A percentile compares a stretch with the other conserved stretches of the same genome.
These are phyloP conservation scores for Evansstolkia leycettana DNA, from an alignment of 495 filamentous ascomycete species.

Conservation along the genomic window DNA sequence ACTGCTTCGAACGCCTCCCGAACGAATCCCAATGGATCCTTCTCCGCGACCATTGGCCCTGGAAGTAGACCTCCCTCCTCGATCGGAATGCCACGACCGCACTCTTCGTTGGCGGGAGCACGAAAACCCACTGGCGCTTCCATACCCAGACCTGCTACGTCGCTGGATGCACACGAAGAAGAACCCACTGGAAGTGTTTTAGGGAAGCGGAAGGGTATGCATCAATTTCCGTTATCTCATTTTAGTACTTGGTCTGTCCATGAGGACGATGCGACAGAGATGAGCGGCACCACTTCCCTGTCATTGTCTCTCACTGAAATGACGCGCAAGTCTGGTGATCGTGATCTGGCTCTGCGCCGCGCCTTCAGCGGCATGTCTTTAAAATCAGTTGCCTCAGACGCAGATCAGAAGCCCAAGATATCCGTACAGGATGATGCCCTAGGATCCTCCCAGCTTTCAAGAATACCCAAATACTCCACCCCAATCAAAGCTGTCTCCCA, in stretches of 20 bases:
- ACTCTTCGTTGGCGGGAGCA: constrained; percentile 30
- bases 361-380: constrained; percentile 6
- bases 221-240: constrained; percentile 14
- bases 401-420: constrained; percentile 3
- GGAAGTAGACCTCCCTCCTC: constrained; percentile 36
- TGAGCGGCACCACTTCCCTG: constrained; percentile 1
- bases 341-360: constrained; percentile 1
- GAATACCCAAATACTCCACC: constrained; percentile 10
- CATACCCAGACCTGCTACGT: constrained; percentile 44
- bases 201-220: constrained; percentile 63
- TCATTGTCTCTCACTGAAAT: constrained; percentile 5
- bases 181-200: constrained; percentile 28
- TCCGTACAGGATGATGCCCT: constrained; percentile 6
- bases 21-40: constrained; percentile 33
- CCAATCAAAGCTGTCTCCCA: constrained; percentile 10
- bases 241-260: not conserved
- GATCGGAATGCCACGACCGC: constrained; percentile 23
- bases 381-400: constrained; percentile 2
- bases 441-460: constrained; percentile 6
- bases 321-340: not conserved
- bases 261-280: not conserved
- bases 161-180: constrained; percentile 43
- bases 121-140: constrained; percentile 30
- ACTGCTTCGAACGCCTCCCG: constrained; percentile 37
- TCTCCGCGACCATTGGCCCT: constrained; percentile 45